phyloP scores from a whole-genome alignment of 805 yeast species.

The Limtongia smithiae region DNA sequence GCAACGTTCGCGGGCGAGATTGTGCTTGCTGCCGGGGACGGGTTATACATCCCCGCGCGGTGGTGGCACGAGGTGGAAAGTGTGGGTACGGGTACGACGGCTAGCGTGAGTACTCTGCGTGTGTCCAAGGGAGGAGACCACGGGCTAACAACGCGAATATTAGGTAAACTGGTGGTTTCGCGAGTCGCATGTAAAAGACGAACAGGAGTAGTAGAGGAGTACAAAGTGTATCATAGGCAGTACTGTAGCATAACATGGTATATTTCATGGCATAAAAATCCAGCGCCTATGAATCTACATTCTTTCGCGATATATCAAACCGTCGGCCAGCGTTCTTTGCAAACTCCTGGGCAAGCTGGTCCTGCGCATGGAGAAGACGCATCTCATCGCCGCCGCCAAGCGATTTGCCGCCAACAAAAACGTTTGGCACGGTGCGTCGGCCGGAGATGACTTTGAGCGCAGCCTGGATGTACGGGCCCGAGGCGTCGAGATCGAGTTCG shows the following conservation, averaged over 20 bases:
- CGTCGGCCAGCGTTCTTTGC: slow-evolving; percentile 11
- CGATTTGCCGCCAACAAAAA: slow-evolving; percentile 67
- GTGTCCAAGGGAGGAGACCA: no score
- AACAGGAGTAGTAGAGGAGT: neutral
- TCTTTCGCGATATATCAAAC: slow-evolving; percentile 6
- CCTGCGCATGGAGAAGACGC: slow-evolving; percentile 54
- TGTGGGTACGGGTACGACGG: slow-evolving; percentile 9
- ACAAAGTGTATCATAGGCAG: neutral
- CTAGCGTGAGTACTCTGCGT: slow-evolving; percentile 15
- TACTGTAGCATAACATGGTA: neutral
- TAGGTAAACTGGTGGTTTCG: slow-evolving; percentile 31
- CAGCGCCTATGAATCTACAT: neutral
- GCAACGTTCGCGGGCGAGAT: slow-evolving; percentile 13
- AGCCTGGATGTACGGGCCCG: slow-evolving; percentile 72
- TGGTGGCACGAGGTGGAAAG: slow-evolving; percentile 30
- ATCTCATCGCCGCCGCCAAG: slow-evolving; percentile 91
- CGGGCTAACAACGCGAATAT: neutral
- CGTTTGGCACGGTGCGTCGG: slow-evolving; percentile 86
- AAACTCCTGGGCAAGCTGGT: slow-evolving; percentile 41
- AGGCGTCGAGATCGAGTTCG: slow-evolving; percentile 75
- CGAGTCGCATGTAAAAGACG: slow-evolving; percentile 5
- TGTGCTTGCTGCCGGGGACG: slow-evolving; percentile 25
- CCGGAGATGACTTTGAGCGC: slow-evolving; percentile 68
- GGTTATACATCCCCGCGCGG: slow-evolving; percentile 23
- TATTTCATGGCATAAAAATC: neutral